Base-by-base conservation (phyloP, 805 yeast genomes). In the Wickerhamomyces chambardii region DNA sequence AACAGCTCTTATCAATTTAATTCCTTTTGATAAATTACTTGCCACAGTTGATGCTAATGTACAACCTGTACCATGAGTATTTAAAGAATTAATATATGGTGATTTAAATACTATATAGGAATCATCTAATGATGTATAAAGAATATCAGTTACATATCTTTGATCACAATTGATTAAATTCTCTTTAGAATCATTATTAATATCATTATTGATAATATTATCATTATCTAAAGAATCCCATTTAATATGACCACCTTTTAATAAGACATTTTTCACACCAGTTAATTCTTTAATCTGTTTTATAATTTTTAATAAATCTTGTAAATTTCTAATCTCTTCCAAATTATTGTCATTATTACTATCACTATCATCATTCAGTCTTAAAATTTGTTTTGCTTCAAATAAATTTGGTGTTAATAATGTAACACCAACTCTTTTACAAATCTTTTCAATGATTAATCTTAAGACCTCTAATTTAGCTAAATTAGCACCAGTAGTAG, bases 51-150 rank as follows among this genome's bases (percentile, higher is more conserved):
- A 78, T 0, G 94, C 76, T 34, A 87, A 63, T 0, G 95, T 83
- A 56, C 96, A 87, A 1, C 96, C 96, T 4, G 95, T 84, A 11
- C 96, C 96, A 54, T 87, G 96, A 2, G 84, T 75, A 48, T 79
- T 73, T 3, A 57, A 54, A 0, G 86, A 63, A 6, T 59, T 47
- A 4, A 68, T 50, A 36, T 50, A 67, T 2, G 53, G 56, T 15
- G 80, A 77, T 34, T 62, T 65, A 49, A 66, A 77, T 1, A 74
- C 46, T 0, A 68, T 59, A 32, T 59, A 52, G 2, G 47, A 41
- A 12, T 61, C 60, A 3, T 47, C 44, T 1, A 47, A 35, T 6
- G 72, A 60, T 33, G 71, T 63, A 45, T 70, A 76, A 16, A 83
- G 57, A 1, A 78, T 62, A 50, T 78, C 85, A 11, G 66, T 58